Evolutionary conservation across 306 rosid genomes (phyloP), one percentile per base, ranked within the genome.

Genomic region (Notholithocarpus densiflorus): DNA sequence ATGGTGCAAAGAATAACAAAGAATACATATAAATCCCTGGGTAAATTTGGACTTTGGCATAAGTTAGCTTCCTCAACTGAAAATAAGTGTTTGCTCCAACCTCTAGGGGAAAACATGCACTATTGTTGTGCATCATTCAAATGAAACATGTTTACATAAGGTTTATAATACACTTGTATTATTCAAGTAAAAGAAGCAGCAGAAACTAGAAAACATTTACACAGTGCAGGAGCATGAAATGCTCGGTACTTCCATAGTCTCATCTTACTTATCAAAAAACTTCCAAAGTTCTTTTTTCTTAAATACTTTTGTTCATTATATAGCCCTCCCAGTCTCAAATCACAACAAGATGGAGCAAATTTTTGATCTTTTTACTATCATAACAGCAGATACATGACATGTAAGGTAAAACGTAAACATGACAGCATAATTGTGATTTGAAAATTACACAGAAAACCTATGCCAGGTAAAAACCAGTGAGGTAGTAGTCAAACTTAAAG

Each of bases 11-110:
- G 76, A 57, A 56, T 2, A 32, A 23, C 21, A 54, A 76, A 31
- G 53, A 65, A 62, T 26, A 65, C 17, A 21, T 56, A 29, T 45
- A 53, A 56, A 82, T 27, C 27, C 23, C 54, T 56, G 68, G 59
- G 55, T 12, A 62, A 64, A 72, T 72, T 56, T 66, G 45, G 48
- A 21, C 66, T 24, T 64, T 75, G 61, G 71, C 68, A 72, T 34
- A 40, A 40, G 54, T 53, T n/a, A 27, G n/a, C 75, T 20, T 66
- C 75, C 51, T 51, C 7, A 56, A 70, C 21, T 74, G 65, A 68
- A 56, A 54, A 43, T 32, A 37, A 43, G 27, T 17, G 15, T 18
- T 34, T 37, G 51, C 20, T 55, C 19, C 29, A 24, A 57, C 60
- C 18, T 57, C 57, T 11, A 21, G 27, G 20, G 54, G 24, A 53